Base-by-base conservation (phyloP, 257 asterid genomes). In the Capsicum rhomboideum region DNA sequence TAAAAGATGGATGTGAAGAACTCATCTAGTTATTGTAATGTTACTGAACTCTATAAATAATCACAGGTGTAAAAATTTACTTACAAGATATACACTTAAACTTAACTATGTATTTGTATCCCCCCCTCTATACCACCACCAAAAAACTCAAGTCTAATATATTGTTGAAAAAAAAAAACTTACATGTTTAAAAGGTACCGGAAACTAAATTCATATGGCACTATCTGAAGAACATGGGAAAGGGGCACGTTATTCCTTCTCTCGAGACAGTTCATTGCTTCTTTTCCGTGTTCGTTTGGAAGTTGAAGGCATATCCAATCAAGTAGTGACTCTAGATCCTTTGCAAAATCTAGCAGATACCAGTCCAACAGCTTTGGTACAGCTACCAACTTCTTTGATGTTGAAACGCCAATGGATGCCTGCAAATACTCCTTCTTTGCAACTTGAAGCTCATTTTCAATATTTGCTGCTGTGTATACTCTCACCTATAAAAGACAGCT, bases 281-380 rank as follows among this genome's bases (percentile, higher is more conserved):
- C 93, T 86, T 93, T 93, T 74, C 94, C 92, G 1, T 89, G 93
- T 82, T 93, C 93, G 12, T 84, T 74, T 2, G 97, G 99, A 26
- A 95, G 84, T 82, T 95, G 94, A 64, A 93, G 94, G 84, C 97
- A 93, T 75, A 95, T 90, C 99, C 99, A 95, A 82, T 95, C 99
- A 13, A 95, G 83, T 85, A 95, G 83, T 11, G 98, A 94, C 55
- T 93, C 97, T 17, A 91, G 83, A 69, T 95, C 98, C 93, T 95
- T 92, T 0, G 97, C 98, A 78, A 95, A 95, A 86, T 95, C 99
- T 2, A 94, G 87, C 63, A 95, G 90, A 87, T 95, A 95, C 99
- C 99, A 95, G 82, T 95, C 99, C 54, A 95, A 72, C 64, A 95
- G 80, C 79, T 95, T 95, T n/a, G 99, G 97, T 82, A 95, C 87